Evolutionary conservation across 2,329 filamentous ascomycete genomes (phyloP).

Genomic region (Ophiocordyceps robertsii): DNA sequence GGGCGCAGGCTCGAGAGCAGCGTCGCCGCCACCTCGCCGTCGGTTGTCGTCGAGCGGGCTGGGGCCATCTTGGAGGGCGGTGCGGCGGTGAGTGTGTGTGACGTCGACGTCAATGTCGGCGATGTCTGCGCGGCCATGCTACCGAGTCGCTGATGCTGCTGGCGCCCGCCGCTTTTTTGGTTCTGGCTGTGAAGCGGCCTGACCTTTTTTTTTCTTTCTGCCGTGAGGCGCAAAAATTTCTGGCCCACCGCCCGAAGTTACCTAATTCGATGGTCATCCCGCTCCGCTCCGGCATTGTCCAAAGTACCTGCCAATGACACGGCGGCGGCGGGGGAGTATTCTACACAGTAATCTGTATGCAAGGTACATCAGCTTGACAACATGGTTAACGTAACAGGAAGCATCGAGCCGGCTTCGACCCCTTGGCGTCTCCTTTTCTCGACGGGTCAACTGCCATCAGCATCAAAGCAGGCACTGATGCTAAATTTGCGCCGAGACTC

Average conservation of each 20-base stretch:
- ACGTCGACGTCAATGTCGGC: constrained; percentile 50
- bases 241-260: constrained; percentile 7
- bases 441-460: too few species aligned
- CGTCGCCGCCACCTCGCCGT: constrained; percentile 15
- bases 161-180: neutral
- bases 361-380: too few species aligned
- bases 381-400: too few species aligned
- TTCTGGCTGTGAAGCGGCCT: neutral
- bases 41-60: constrained; percentile 11
- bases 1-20: constrained; percentile 45
- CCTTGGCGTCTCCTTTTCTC: too few species aligned
- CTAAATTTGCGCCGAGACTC: too few species aligned
- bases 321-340: neutral
- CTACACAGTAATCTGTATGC: too few species aligned
- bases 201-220: constrained; percentile 1
- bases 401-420: too few species aligned
- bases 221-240: constrained; percentile 4
- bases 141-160: neutral
- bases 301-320: too few species aligned
- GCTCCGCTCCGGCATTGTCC: too few species aligned
- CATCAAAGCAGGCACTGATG: too few species aligned
- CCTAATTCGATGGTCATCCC: too few species aligned
- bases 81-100: constrained; percentile 45
- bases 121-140: constrained; percentile 28
- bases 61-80: constrained; percentile 23